Percentiles rank a stretch among this genome's conserved stretches.
Conservation (phyloP, 1,139 yeast genomes). For the Geotrichum fermentans region DNA sequence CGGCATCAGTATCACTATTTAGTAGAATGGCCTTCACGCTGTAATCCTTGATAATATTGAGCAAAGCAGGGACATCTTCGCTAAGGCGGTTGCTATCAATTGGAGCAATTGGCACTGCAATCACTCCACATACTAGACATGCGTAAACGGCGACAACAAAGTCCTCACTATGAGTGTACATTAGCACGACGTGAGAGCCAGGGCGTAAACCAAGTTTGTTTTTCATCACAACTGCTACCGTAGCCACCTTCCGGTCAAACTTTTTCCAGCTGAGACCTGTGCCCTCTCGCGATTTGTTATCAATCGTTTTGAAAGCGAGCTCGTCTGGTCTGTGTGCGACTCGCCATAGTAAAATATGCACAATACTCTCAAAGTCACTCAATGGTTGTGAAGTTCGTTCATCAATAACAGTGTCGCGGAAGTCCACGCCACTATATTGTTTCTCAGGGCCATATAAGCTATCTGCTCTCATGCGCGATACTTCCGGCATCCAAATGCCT, state of each 20-base stretch:
- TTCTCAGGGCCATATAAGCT: constrained; percentile 47
- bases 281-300: constrained; percentile 42
- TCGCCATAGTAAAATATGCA: constrained; percentile 76
- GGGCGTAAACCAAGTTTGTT: constrained; percentile 49
- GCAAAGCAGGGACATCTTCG: constrained; percentile 71
- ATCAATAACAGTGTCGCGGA: constrained; percentile 67
- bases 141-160: constrained; percentile 80
- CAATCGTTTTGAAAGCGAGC: constrained; percentile 67
- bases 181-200: constrained; percentile 70
- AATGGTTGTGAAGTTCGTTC: constrained; percentile 70
- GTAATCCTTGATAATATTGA: constrained; percentile 63
- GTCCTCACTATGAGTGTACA: constrained; percentile 87
- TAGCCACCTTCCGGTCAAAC: constrained; percentile 70
- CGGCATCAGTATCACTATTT: constrained; percentile 66
- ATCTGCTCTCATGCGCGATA: constrained; percentile 54
- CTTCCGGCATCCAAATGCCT: constrained; percentile 79
- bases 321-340: constrained; percentile 72
- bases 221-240: constrained; percentile 57
- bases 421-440: constrained; percentile 78
- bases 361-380: constrained; percentile 64
- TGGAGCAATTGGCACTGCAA: constrained; percentile 77
- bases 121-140: constrained; percentile 74
- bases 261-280: constrained; percentile 76
- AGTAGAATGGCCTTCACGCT: constrained; percentile 68
- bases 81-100: constrained; percentile 62